A percentile compares a stretch with the other conserved stretches of the same genome.
Evolutionary conservation across 306 rosid species (phyloP).

Genomic region (Gillenia trifoliata): DNA sequence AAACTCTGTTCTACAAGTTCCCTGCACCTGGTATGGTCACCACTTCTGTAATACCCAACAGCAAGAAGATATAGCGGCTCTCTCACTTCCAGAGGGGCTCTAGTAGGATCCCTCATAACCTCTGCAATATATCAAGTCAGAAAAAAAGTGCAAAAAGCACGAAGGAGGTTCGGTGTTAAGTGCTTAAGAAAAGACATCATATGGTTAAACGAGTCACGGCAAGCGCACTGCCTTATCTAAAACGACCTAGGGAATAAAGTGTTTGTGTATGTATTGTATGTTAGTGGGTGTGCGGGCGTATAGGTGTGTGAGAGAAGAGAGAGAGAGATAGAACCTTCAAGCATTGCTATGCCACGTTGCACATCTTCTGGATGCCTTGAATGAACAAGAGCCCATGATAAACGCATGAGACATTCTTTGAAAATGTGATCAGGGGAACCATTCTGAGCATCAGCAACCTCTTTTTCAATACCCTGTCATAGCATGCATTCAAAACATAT

Average conservation of each 20-base stretch:
- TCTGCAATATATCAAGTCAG: constrained; percentile 41
- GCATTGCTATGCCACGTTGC: constrained; percentile 96
- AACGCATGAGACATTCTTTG: constrained; percentile 68
- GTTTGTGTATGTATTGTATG: background rate
- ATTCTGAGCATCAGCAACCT: constrained; percentile 64
- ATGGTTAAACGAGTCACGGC: background rate
- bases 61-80: constrained; percentile 86
- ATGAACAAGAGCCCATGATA: constrained; percentile 97
- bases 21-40: constrained; percentile 59
- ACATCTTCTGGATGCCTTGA: constrained; percentile 69
- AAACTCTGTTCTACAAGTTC: constrained; percentile 68
- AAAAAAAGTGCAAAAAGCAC: background rate
- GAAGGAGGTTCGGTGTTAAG: background rate
- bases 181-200: background rate
- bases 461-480: constrained; percentile 80
- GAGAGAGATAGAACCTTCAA: constrained; percentile 48
- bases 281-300: background rate
- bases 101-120: constrained; percentile 34
- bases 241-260: background rate
- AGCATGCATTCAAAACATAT: constrained; percentile 9
- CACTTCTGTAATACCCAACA: constrained; percentile 81
- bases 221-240: background rate
- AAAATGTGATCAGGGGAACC: constrained; percentile 46
- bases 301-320: background rate
- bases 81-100: constrained; percentile 51